Percentiles rank a stretch among this genome's conserved stretches.
Conservation (phyloP, 2,329 filamentous ascomycete species). For the Alternaria alternata region DNA sequence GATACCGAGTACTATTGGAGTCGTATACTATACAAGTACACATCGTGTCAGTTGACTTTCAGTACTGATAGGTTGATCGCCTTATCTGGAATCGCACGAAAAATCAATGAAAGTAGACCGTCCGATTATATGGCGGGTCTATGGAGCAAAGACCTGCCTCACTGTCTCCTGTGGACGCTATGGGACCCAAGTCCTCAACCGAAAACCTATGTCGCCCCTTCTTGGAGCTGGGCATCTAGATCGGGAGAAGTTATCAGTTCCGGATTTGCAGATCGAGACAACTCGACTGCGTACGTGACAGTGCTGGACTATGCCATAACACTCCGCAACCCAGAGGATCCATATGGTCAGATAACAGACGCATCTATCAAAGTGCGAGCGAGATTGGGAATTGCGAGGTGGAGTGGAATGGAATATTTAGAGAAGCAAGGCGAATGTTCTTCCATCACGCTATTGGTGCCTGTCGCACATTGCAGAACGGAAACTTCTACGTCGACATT, state of each 20-base stretch:
- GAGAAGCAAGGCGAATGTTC: too few species aligned
- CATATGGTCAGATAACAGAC: neutral
- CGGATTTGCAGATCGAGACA: neutral
- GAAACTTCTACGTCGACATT: rapidly evolving
- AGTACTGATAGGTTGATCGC: neutral
- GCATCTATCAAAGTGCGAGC: neutral
- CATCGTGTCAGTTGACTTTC: neutral
- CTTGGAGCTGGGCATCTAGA: neutral
- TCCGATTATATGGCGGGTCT: neutral
- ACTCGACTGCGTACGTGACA: neutral
- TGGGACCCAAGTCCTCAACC: neutral
- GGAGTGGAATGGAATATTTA: neutral
- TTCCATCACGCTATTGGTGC: neutral
- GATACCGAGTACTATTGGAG: neutral
- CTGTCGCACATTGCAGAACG: neutral
- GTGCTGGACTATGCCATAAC: neutral
- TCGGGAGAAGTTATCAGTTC: neutral
- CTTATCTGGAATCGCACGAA: neutral
- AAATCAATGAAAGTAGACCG: neutral
- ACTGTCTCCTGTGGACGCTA: neutral
- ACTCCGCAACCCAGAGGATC: neutral
- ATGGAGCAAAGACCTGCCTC: neutral
- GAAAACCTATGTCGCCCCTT: neutral
- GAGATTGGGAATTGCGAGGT: neutral
- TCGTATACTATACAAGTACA: neutral